Percentiles rank a stretch among this genome's conserved stretches.
These are phyloP conservation scores for Physaria fendleri DNA, from an alignment of 345 rosid genomes.

Conservation along the genomic window DNA sequence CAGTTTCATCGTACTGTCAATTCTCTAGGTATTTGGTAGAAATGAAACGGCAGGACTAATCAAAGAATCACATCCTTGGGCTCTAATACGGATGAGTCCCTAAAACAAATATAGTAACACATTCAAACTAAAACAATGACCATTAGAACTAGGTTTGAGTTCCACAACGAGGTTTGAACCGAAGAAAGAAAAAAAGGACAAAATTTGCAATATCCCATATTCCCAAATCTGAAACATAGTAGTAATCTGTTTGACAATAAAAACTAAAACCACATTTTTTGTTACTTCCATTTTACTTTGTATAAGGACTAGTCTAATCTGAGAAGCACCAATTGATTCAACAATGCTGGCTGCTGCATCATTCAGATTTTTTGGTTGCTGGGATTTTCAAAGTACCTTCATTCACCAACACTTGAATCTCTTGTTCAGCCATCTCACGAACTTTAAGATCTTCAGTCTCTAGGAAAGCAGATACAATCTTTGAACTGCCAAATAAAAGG, in stretches of 20 bases:
- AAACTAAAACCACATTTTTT: neutral
- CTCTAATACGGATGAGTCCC: neutral
- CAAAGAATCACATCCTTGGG: neutral
- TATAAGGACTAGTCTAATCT: neutral
- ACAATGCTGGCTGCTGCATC: slow-evolving; percentile 11
- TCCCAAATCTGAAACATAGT: slow-evolving; percentile 1
- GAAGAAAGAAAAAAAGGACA: neutral
- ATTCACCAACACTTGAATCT: slow-evolving; percentile 64
- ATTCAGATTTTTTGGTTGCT: slow-evolving; percentile 31
- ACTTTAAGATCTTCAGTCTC: slow-evolving; percentile 53
- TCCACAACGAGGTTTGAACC: neutral
- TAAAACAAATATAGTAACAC: neutral
- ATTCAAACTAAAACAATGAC: neutral
- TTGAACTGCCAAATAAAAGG: slow-evolving; percentile 48
- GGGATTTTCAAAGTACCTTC: slow-evolving; percentile 50
- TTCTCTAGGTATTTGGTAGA: slow-evolving; percentile 48
- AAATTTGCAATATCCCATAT: slow-evolving; percentile 1
- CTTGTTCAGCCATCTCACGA: slow-evolving; percentile 42
- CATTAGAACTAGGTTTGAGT: neutral
- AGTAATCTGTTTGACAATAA: neutral
- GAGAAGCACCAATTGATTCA: neutral
- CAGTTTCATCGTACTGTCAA: no score
- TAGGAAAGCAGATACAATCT: slow-evolving; percentile 62
- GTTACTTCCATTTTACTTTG: neutral
- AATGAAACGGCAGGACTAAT: neutral